Conservation (phyloP, 1,139 yeast species). For the Pichia sp. region DNA sequence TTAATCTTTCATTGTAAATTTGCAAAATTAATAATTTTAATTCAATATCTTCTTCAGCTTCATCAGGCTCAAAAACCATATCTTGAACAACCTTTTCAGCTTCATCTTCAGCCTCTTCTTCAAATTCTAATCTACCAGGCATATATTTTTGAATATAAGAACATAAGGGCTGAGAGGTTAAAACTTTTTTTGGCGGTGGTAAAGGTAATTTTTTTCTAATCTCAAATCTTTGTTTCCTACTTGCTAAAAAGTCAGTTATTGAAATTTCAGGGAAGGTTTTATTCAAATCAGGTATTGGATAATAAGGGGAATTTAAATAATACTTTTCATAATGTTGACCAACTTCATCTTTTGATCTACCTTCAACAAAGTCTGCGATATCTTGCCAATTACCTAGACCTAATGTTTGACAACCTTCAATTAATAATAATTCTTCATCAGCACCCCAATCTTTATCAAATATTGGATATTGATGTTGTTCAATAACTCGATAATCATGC, state of each 20-base stretch:
- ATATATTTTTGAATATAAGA: constrained; percentile 96
- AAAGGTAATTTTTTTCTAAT: constrained; percentile 53
- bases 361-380: constrained; percentile 90
- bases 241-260: constrained; percentile 63
- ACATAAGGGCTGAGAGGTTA: constrained; percentile 90
- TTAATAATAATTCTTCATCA: constrained; percentile 82
- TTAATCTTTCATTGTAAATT: constrained; percentile 81
- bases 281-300: constrained; percentile 80
- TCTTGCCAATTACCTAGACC: constrained; percentile 99
- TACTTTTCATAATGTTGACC: constrained; percentile 70
- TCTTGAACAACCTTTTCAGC: constrained; percentile 94
- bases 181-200: constrained; percentile 81
- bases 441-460: constrained; percentile 96
- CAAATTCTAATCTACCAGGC: constrained; percentile 98
- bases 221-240: constrained; percentile 68
- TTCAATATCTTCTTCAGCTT: constrained; percentile 79
- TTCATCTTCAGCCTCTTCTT: constrained; percentile 92
- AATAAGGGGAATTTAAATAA: constrained; percentile 61
- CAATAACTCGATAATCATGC: constrained; percentile 89
- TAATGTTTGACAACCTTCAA: constrained; percentile 83
- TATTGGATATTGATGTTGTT: constrained; percentile 92
- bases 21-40: constrained; percentile 81
- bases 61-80: constrained; percentile 92
- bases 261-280: constrained; percentile 57
- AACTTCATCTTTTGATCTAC: constrained; percentile 86